Percentiles rank a stretch among this genome's conserved stretches.
Evolutionary conservation across 163 green algal genomes (phyloP).

Genomic region (Coccomyxa subellipsoidea): DNA sequence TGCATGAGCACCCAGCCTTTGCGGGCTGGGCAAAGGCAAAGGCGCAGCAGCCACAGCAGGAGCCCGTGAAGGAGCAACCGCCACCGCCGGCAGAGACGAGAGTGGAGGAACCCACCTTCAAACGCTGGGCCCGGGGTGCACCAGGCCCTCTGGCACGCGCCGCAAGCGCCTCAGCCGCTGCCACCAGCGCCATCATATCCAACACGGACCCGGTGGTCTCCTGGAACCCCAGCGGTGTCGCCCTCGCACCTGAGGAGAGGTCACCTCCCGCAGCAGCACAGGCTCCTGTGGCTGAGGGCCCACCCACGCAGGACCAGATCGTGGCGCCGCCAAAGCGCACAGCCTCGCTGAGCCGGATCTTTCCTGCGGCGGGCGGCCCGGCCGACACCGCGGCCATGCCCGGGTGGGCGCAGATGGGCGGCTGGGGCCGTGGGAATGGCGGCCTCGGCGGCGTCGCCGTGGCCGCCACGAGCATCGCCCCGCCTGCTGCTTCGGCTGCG

Average conservation of each 20-base stretch:
- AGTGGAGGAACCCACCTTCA: no score
- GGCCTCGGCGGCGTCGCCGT: not conserved
- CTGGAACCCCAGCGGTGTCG: not conserved
- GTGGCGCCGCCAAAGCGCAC: not conserved
- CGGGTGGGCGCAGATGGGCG: conserved; percentile 3
- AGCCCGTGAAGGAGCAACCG: no score
- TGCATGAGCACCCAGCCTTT: not conserved
- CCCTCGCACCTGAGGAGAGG: not conserved
- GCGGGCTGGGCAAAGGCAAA: not conserved
- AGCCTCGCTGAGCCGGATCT: not conserved
- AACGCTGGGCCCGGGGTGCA: not conserved
- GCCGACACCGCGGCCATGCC: not conserved
- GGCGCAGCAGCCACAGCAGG: not conserved
- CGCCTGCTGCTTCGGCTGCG: not conserved
- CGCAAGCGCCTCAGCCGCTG: not conserved
- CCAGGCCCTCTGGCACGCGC: not conserved
- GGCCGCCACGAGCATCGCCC: not conserved
- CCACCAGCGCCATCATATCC: not conserved
- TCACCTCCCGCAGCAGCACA: no score
- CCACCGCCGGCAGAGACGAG: no score
- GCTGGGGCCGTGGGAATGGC: not conserved
- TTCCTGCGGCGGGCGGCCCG: not conserved
- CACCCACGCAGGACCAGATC: not conserved
- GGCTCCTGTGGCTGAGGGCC: not conserved
- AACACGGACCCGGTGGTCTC: not conserved